Evolutionary conservation across 495 filamentous ascomycete species (phyloP).

Genomic region (Xylaria castorea): DNA sequence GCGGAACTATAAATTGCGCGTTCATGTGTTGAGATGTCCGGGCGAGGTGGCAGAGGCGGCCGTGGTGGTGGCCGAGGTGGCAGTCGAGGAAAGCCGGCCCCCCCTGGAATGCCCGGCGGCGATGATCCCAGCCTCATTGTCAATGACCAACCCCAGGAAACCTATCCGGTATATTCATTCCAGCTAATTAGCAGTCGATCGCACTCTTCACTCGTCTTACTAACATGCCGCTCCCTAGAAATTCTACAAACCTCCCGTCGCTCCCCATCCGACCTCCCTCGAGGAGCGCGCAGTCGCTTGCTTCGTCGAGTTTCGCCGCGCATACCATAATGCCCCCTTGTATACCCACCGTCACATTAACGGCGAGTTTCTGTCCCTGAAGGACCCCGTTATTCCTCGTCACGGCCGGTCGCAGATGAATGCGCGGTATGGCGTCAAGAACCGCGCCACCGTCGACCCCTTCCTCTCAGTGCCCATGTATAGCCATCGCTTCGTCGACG

Average conservation of each 20-base stretch:
- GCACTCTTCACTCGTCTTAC: neutral
- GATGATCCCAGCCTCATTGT: conserved; percentile 41
- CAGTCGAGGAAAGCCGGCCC: conserved; percentile 34
- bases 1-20: neutral
- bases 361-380: conserved; percentile 18
- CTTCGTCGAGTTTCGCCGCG: conserved; percentile 56
- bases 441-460: conserved; percentile 57
- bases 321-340: conserved; percentile 55
- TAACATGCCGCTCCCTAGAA: conserved; percentile 34
- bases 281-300: conserved; percentile 52
- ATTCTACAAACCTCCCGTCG: conserved; percentile 50
- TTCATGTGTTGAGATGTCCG: conserved; percentile 38
- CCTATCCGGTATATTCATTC: conserved; percentile 36
- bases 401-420: conserved; percentile 60
- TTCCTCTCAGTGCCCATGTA: conserved; percentile 60
- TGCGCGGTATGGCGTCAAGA: conserved; percentile 53
- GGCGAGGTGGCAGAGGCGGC: conserved; percentile 38
- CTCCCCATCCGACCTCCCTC: conserved; percentile 44
- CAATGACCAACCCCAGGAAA: conserved; percentile 40
- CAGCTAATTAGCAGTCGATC: neutral
- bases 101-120: conserved; percentile 43
- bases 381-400: conserved; percentile 36
- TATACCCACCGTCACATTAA: conserved; percentile 52
- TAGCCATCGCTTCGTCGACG: conserved; percentile 52
- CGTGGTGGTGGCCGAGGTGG: conserved; percentile 46